A percentile compares a stretch with the other conserved stretches of the same genome.
These are phyloP conservation scores for Achlya hypogyna DNA, from an alignment of 352 stramenopile genomes.

Conservation along the genomic window DNA sequence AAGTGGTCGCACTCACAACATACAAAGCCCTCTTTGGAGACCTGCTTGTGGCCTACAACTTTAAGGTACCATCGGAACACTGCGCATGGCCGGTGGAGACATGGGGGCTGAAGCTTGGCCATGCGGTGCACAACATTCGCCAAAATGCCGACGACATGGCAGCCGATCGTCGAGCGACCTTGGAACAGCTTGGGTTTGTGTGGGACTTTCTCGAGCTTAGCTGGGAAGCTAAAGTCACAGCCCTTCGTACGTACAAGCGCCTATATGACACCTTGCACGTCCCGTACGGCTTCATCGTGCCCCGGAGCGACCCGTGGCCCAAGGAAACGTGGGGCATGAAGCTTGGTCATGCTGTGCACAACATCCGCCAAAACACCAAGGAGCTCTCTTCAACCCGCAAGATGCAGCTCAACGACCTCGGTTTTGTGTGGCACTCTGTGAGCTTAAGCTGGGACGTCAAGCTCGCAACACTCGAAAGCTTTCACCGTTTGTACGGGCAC, in stretches of 20 bases:
- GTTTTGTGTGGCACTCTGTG: slow-evolving; percentile 88
- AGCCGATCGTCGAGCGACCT: slow-evolving; percentile 29
- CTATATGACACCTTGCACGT: slow-evolving; percentile 86
- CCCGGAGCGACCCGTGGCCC: slow-evolving; percentile 54
- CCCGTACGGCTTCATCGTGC: slow-evolving; percentile 88
- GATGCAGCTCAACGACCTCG: slow-evolving; percentile 75
- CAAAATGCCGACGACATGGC: slow-evolving; percentile 52
- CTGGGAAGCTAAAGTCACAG: slow-evolving; percentile 63
- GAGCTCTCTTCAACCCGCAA: slow-evolving; percentile 65
- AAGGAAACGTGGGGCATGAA: slow-evolving; percentile 77
- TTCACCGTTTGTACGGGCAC: slow-evolving; percentile 36
- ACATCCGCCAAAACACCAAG: slow-evolving; percentile 83
- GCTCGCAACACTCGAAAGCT: slow-evolving; percentile 46
- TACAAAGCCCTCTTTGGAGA: slow-evolving; percentile 53
- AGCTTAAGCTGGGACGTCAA: slow-evolving; percentile 43
- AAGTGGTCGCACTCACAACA: slow-evolving; percentile 47
- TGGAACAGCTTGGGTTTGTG: slow-evolving; percentile 54
- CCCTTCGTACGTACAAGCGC: slow-evolving; percentile 76
- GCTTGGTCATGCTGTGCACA: slow-evolving; percentile 87
- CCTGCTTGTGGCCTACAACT: slow-evolving; percentile 50
- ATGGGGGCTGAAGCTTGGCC: slow-evolving; percentile 47
- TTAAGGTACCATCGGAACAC: slow-evolving; percentile 37
- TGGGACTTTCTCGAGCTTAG: slow-evolving; percentile 55
- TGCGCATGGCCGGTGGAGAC: slow-evolving; percentile 39
- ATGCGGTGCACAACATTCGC: slow-evolving; percentile 56